These are phyloP conservation scores for Coemansia sp. DNA, from an alignment of 192 early-diverging fungal species.

Conservation along the genomic window DNA sequence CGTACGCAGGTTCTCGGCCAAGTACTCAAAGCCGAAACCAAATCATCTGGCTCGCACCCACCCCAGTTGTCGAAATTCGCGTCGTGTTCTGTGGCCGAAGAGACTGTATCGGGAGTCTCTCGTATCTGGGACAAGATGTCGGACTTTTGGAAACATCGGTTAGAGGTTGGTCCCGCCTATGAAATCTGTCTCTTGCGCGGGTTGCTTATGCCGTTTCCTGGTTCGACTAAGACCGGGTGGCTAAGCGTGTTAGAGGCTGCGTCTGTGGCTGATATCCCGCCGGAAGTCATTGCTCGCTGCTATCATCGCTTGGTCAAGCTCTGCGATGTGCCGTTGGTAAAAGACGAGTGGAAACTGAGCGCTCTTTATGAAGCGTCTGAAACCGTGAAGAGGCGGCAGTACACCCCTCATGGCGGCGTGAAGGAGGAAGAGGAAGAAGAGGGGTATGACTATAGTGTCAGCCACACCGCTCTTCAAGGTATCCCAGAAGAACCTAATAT, in stretches of 20 bases:
- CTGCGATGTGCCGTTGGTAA: conserved; percentile 17
- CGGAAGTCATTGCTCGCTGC: conserved; percentile 38
- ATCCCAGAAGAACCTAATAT: background rate
- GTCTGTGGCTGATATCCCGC: conserved; percentile 30
- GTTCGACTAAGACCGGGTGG: conserved; percentile 26
- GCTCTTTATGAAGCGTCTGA: background rate
- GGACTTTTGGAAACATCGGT: background rate
- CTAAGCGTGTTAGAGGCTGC: conserved; percentile 31
- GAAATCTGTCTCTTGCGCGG: background rate
- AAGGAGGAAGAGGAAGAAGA: background rate
- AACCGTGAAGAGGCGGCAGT: background rate
- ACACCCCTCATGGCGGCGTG: background rate
- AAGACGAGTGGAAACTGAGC: background rate
- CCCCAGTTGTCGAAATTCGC: conserved; percentile 32
- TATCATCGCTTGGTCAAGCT: conserved; percentile 32
- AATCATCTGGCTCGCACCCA: background rate
- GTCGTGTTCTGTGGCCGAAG: conserved; percentile 36
- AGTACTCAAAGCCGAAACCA: background rate
- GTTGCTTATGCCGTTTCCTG: background rate
- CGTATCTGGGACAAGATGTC: conserved; percentile 23
- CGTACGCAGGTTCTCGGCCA: conserved; percentile 45
- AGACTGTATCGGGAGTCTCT: conserved; percentile 25
- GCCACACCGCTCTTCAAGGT: background rate
- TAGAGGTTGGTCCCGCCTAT: background rate
- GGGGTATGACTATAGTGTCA: background rate